Conservation (phyloP, 1,284 basidiomycete species). For the Marasmius sp. region DNA sequence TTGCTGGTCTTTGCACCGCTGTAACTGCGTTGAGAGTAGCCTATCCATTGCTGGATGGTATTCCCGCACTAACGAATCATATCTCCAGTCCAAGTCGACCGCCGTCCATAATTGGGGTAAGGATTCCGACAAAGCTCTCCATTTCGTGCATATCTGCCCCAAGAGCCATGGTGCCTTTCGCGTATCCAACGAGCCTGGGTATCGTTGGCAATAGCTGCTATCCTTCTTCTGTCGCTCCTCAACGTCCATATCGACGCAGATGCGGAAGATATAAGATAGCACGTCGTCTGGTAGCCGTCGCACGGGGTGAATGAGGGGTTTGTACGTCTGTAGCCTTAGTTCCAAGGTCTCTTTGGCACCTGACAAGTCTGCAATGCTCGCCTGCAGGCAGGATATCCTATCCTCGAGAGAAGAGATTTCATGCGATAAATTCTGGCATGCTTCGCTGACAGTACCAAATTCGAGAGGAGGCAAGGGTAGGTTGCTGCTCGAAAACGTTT, state of each 20-base stretch:
- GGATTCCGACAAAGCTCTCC: neutral
- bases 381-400: neutral
- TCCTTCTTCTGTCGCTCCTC: neutral
- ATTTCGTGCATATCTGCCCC: neutral
- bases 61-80: neutral
- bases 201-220: neutral
- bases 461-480: conserved; percentile 3
- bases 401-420: neutral
- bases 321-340: neutral
- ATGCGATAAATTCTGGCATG: neutral
- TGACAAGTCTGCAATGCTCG: neutral
- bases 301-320: neutral
- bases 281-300: conserved; percentile 1
- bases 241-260: conserved; percentile 4
- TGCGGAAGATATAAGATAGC: neutral
- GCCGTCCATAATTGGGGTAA: neutral
- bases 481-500: neutral
- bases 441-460: neutral
- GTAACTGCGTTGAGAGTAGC: neutral
- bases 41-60: neutral
- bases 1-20: neutral
- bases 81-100: neutral
- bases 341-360: neutral
- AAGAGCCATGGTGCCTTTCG: neutral
- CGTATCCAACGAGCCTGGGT: neutral